Base-by-base conservation (phyloP, 2,329 filamentous ascomycete species). In the Alternaria alternata region DNA sequence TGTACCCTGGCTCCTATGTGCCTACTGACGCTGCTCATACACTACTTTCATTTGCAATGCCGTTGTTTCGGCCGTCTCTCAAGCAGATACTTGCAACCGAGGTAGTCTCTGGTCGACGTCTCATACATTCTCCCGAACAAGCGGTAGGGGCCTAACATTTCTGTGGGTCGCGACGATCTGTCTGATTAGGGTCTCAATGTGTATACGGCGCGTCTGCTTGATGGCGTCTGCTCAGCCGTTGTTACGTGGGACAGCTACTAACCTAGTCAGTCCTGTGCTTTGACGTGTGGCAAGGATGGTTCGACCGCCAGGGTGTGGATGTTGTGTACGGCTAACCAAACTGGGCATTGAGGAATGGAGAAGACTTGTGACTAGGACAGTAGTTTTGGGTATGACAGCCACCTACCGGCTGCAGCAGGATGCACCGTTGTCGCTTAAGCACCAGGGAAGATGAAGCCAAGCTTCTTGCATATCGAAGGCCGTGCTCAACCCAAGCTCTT, bases 401-500 rank as follows among this genome's bases (percentile, higher is more conserved):
- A 34, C 24, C 47, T 38, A 36, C 34, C 55, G 38, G 53, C 44
- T 43, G 36, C 41, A 42, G 58, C 46, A 22, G 49, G 56, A 67
- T 44, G 57, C 48, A 47, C 47, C 44, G 26, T 32, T 26, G 26
- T 55, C n/a, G 51, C 20, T 16, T 43, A 26, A 43, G 44, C 30
- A 20, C 24, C 30, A 24, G 26, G 47, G 38, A 38, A 51, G 49
- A 41, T 18, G 24, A 41, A 51, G 53, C 36, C 57, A 46, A 51
- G 54, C 46, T 59, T 30, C 39, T 43, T 54, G 51, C 52, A 59
- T 41, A 41, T 51, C 41, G 28, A 32, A 58, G 51, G 30, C 61
- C 55, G 57, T 63, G 61, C 57, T 48, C 55, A 47, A 39, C 57
- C 46, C 58, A 58, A 55, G 48, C 55, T 56, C 65, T 68, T 68